These are phyloP conservation scores for Calonectria fujianensis DNA, from an alignment of 2,329 filamentous ascomycete species.

Conservation along the genomic window DNA sequence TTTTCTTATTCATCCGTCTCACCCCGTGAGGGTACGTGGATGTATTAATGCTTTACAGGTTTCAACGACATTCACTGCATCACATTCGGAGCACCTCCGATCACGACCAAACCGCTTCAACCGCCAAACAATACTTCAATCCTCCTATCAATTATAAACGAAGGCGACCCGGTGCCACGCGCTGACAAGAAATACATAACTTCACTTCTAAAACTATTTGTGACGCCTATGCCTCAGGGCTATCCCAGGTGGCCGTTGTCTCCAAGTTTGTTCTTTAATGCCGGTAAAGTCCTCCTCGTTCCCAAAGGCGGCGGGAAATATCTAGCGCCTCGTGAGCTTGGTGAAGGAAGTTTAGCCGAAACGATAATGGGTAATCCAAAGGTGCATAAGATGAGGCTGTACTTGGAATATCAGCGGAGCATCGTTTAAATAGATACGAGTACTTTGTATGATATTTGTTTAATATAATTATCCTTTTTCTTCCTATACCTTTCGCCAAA, in stretches of 20 bases:
- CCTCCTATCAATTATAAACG: neutral
- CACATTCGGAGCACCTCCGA: constrained; percentile 8
- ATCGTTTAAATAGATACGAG: neutral
- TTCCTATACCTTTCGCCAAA: no score
- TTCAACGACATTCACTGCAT: neutral
- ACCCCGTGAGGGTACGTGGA: accelerated
- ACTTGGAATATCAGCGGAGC: neutral
- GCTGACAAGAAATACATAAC: neutral
- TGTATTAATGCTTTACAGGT: neutral
- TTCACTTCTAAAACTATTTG: constrained; percentile 3
- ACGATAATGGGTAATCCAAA: constrained; percentile 19
- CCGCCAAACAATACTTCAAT: neutral
- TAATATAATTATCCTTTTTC: no score
- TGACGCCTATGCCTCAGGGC: neutral
- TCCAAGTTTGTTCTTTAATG: neutral
- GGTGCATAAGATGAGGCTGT: constrained; percentile 8
- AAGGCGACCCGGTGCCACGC: neutral
- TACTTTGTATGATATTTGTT: neutral
- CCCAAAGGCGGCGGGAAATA: neutral
- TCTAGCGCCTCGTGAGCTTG: neutral
- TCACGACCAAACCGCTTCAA: neutral
- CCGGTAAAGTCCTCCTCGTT: neutral
- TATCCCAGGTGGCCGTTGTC: neutral
- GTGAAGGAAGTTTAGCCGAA: neutral
- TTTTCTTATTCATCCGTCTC: no score